Conservation (phyloP, 148 eudicot species). For the Euryodendron excelsum region DNA sequence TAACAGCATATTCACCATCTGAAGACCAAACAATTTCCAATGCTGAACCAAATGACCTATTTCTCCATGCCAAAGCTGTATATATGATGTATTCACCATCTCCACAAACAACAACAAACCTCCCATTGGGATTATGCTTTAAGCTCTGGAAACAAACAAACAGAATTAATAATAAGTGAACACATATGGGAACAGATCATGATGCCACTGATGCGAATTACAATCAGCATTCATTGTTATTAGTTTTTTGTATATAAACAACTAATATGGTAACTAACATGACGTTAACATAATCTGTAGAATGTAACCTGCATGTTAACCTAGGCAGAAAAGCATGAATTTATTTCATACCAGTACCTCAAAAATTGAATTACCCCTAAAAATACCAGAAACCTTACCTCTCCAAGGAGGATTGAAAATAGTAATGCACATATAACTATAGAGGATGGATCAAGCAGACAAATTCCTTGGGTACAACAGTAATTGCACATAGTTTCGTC, state of each 20-base stretch:
- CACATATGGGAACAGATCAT: background rate
- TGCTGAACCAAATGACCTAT: constrained; percentile 90
- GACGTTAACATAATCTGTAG: background rate
- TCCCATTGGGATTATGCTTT: constrained; percentile 97
- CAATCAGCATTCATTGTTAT: background rate
- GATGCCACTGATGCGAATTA: background rate
- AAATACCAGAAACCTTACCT: background rate
- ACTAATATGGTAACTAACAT: no score
- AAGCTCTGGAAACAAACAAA: constrained; percentile 53
- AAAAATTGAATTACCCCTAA: background rate
- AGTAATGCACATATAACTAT: background rate
- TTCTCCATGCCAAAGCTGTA: constrained; percentile 95
- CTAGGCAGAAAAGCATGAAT: background rate
- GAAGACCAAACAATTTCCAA: constrained; percentile 95
- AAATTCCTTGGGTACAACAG: background rate
- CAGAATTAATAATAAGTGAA: background rate
- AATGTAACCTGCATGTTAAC: background rate
- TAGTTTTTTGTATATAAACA: no score
- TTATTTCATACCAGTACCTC: background rate
- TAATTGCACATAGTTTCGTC: background rate
- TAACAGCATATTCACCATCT: constrained; percentile 93
- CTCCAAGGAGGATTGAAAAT: background rate
- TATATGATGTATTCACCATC: constrained; percentile 93
- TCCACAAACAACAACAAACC: constrained; percentile 98
- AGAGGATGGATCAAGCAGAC: background rate